A percentile compares a stretch with the other conserved stretches of the same genome.
phyloP scores from a whole-genome alignment of 2,329 filamentous ascomycete genomes.

The Drechslerella stenobrocha region DNA sequence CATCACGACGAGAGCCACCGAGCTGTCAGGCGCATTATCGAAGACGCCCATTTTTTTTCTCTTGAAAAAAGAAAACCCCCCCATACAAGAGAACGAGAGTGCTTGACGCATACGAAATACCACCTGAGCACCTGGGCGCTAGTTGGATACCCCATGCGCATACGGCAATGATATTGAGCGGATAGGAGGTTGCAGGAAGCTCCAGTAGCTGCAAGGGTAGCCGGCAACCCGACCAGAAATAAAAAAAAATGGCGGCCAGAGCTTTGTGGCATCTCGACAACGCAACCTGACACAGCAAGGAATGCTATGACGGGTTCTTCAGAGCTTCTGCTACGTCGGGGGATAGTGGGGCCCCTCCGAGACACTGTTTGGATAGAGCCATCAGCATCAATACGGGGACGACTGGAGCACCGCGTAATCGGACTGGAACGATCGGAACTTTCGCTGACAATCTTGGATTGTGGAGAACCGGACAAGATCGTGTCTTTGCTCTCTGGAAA shows the following conservation, averaged over 20 bases:
- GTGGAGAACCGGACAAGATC: conserved; percentile 30
- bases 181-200: conserved; percentile 25
- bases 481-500: conserved; percentile 30
- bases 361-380: too few relatives aligned
- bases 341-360: too few relatives aligned
- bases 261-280: conserved; percentile 41
- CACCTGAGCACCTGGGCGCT: neutral
- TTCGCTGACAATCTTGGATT: conserved; percentile 44
- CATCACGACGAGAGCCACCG: too few relatives aligned
- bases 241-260: conserved; percentile 18
- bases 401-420: conserved; percentile 18
- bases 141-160: neutral
- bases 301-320: conserved; percentile 6
- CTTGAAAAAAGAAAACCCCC: neutral
- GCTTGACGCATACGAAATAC: too few relatives aligned
- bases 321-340: neutral
- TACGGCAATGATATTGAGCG: conserved; percentile 15
- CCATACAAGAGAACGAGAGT: too few relatives aligned
- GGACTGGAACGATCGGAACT: conserved; percentile 34
- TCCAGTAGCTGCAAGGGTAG: conserved; percentile 19
- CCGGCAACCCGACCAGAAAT: conserved; percentile 11
- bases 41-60: too few relatives aligned
- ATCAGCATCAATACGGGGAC: too few relatives aligned
- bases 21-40: too few relatives aligned
- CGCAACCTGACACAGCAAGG: conserved; percentile 18